Conservation (phyloP, 2,329 filamentous ascomycete genomes). For the Diaporthe sp. region DNA sequence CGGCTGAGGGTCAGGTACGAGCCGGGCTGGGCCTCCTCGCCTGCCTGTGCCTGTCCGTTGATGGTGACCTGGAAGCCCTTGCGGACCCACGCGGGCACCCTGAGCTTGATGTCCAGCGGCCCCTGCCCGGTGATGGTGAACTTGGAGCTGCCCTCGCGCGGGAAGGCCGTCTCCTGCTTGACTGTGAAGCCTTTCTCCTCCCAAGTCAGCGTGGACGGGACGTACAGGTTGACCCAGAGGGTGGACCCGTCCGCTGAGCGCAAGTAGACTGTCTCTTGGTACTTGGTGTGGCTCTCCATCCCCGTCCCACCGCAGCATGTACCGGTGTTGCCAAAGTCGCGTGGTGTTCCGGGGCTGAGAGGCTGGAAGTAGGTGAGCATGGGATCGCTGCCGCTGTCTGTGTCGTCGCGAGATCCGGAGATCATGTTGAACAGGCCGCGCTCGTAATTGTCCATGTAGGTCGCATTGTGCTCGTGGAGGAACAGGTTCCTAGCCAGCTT, state of each 20-base stretch:
- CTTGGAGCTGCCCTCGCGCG: conserved; percentile 46
- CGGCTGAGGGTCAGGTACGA: conserved; percentile 50
- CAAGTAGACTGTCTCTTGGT: conserved; percentile 53
- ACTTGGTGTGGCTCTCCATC: conserved; percentile 53
- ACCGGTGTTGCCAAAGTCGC: conserved; percentile 51
- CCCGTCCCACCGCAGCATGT: conserved; percentile 52
- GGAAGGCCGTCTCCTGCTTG: conserved; percentile 50
- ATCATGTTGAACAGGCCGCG: conserved; percentile 53
- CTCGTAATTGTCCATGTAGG: conserved; percentile 53
- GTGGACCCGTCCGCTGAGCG: conserved; percentile 49
- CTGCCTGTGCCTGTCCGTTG: conserved; percentile 46
- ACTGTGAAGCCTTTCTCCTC: conserved; percentile 48
- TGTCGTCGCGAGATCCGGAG: conserved; percentile 49
- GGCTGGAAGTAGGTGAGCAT: conserved; percentile 52
- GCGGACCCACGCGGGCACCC: conserved; percentile 49
- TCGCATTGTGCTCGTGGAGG: conserved; percentile 50
- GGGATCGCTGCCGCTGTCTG: conserved; percentile 44
- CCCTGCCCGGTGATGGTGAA: conserved; percentile 48
- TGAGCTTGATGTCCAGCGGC: conserved; percentile 49
- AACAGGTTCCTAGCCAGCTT: conserved; percentile 52
- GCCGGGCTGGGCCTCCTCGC: conserved; percentile 43
- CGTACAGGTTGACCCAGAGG: conserved; percentile 52
- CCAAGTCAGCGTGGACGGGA: conserved; percentile 50
- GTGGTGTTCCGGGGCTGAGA: conserved; percentile 46
- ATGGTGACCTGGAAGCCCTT: conserved; percentile 48